These are phyloP conservation scores for Hirsutella rhossiliensis DNA, from an alignment of 2,329 filamentous ascomycete genomes.

Conservation along the genomic window DNA sequence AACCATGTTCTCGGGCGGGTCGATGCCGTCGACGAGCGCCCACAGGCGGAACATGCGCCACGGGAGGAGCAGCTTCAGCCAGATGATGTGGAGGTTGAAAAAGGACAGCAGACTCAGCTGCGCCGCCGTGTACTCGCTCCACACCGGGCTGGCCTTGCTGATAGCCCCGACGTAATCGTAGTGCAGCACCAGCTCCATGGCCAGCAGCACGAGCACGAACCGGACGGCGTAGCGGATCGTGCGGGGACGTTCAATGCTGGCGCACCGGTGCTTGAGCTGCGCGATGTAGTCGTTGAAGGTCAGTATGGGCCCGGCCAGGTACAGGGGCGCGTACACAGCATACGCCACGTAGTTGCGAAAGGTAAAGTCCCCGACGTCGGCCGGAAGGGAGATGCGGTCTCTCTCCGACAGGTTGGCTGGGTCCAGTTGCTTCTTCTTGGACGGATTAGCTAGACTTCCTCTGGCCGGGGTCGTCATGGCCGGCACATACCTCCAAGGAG, in stretches of 20 bases:
- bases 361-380: conserved; percentile 56
- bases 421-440: conserved; percentile 97
- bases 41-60: conserved; percentile 99
- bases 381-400: conserved; percentile 71
- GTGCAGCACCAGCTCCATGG: conserved; percentile 86
- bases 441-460: conserved; percentile 41
- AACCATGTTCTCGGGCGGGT: conserved; percentile 96
- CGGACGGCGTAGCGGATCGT: conserved; percentile 75
- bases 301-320: conserved; percentile 83
- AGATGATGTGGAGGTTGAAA: conserved; percentile 95
- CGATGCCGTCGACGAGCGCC: conserved; percentile 79
- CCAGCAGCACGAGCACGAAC: conserved; percentile 66
- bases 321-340: conserved; percentile 81
- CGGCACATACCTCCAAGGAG: conserved; percentile 66
- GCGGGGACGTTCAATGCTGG: conserved; percentile 57
- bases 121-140: conserved; percentile 72
- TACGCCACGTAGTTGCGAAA: conserved; percentile 88
- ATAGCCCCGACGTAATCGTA: conserved; percentile 92
- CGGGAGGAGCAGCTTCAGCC: conserved; percentile 91
- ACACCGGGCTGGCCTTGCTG: conserved; percentile 65
- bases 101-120: conserved; percentile 85
- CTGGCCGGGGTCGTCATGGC: background rate
- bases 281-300: conserved; percentile 98
- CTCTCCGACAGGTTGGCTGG: conserved; percentile 75
- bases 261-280: conserved; percentile 62